These are phyloP conservation scores for Zasmidium cellare DNA, from an alignment of 2,329 filamentous ascomycete genomes.

Conservation along the genomic window DNA sequence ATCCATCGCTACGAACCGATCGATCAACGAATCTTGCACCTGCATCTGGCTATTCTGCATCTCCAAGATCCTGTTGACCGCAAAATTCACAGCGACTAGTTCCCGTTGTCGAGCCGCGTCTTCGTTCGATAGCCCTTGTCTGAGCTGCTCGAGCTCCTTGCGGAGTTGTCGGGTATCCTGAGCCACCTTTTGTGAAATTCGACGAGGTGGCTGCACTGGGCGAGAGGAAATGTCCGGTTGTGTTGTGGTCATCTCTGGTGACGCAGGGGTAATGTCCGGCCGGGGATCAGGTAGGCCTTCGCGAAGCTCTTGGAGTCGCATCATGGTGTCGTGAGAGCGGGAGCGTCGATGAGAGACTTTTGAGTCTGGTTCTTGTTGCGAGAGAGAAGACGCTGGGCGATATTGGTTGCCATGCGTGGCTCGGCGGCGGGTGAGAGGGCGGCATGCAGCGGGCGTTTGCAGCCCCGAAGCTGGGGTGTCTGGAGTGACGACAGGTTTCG, in stretches of 20 bases:
- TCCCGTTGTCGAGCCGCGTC: not conserved
- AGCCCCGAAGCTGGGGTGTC: too few species aligned
- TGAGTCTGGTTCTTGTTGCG: too few species aligned
- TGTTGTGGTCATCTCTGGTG: not conserved
- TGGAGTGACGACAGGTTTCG: too few species aligned
- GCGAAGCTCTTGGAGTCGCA: too few species aligned
- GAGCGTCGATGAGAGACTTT: too few species aligned
- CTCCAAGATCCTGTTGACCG: not conserved
- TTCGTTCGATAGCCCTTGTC: not conserved
- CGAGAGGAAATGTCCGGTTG: not conserved
- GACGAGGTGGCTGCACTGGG: not conserved
- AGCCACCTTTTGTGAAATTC: not conserved
- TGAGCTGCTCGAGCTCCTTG: not conserved
- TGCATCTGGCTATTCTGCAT: not conserved
- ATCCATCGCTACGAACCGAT: not conserved
- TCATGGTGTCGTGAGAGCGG: too few species aligned
- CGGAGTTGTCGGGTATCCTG: not conserved
- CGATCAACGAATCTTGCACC: not conserved
- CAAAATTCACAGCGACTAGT: not conserved
- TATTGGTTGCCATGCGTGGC: too few species aligned
- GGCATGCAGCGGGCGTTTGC: too few species aligned
- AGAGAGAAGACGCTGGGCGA: too few species aligned
- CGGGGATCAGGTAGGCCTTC: too few species aligned
- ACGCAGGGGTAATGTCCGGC: too few species aligned
- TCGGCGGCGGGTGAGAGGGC: too few species aligned